These are phyloP conservation scores for Fusarium begoniae DNA, from an alignment of 2,329 filamentous ascomycete genomes.

Conservation along the genomic window DNA sequence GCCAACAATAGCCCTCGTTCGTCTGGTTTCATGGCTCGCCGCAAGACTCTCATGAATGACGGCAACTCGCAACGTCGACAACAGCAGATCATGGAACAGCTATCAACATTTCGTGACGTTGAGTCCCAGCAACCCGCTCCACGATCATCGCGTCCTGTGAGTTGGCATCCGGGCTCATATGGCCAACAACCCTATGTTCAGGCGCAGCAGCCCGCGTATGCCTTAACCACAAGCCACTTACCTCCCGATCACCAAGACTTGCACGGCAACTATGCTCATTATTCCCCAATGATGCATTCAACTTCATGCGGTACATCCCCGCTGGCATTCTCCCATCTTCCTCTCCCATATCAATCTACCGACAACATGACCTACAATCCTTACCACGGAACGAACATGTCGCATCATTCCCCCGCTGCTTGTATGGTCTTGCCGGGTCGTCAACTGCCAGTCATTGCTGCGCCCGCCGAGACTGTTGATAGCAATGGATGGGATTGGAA, in stretches of 20 bases:
- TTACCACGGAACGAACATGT: conserved; percentile 50
- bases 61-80: conserved; percentile 55
- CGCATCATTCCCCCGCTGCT: conserved; percentile 44
- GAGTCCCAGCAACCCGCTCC: conserved; percentile 29
- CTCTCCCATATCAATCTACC: conserved; percentile 55
- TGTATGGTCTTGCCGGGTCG: conserved; percentile 39
- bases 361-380: conserved; percentile 53
- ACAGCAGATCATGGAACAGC: conserved; percentile 58
- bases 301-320: conserved; percentile 70
- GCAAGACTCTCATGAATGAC: conserved; percentile 67
- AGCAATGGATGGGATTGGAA: conserved; percentile 53
- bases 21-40: conserved; percentile 57
- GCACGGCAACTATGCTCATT: conserved; percentile 53
- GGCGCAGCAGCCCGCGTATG: conserved; percentile 51
- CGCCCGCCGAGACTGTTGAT: conserved; percentile 28
- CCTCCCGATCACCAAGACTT: conserved; percentile 54
- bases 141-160: conserved; percentile 68
- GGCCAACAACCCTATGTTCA: conserved; percentile 51
- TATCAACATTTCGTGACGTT: conserved; percentile 42
- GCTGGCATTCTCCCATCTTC: conserved; percentile 63
- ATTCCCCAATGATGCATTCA: conserved; percentile 61
- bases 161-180: conserved; percentile 77
- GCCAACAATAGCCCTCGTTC: conserved; percentile 74
- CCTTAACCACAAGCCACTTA: conserved; percentile 49
- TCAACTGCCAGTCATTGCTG: conserved; percentile 44